These are phyloP conservation scores for Termitomyces sp. DNA, from an alignment of 768 basidiomycete species.

Conservation along the genomic window DNA sequence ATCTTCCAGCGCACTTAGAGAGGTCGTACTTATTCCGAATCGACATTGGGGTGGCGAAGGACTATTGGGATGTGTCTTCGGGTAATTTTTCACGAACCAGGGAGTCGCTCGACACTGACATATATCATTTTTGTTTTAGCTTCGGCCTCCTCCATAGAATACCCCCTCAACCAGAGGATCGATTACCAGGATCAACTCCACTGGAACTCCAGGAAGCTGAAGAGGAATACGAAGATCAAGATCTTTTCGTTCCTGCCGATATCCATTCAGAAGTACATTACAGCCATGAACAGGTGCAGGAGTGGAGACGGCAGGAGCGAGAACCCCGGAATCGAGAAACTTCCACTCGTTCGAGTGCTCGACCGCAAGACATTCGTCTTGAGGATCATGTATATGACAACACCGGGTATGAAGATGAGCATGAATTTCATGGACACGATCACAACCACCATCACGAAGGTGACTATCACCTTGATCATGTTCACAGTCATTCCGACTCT, in stretches of 20 bases:
- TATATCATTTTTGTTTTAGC: conserved; percentile 31
- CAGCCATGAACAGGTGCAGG: conserved; percentile 21
- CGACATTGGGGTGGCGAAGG: conserved; percentile 98
- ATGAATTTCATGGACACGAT: background rate
- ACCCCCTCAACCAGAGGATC: conserved; percentile 68
- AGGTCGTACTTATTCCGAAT: conserved; percentile 94
- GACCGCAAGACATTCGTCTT: background rate
- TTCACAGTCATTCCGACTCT: conserved; percentile 4
- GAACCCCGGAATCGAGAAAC: conserved; percentile 27
- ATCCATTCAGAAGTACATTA: conserved; percentile 27
- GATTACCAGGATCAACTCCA: conserved; percentile 53
- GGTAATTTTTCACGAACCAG: conserved; percentile 44
- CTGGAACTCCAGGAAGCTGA: conserved; percentile 46
- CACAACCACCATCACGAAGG: background rate
- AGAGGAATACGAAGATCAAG: conserved; percentile 57
- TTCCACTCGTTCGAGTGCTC: conserved; percentile 14
- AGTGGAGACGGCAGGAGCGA: conserved; percentile 29
- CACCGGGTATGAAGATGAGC: conserved; percentile 11
- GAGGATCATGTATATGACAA: conserved; percentile 1
- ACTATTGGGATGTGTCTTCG: conserved; percentile 91
- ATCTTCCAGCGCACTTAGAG: conserved; percentile 71
- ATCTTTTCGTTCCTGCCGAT: conserved; percentile 75
- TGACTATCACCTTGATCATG: conserved; percentile 9
- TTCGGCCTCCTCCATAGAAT: conserved; percentile 94
- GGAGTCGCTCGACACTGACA: conserved; percentile 5